A percentile compares a stretch with the other conserved stretches of the same genome.
Conservation (phyloP, 1,284 basidiomycete species). For the Sporisorium graminicola region DNA sequence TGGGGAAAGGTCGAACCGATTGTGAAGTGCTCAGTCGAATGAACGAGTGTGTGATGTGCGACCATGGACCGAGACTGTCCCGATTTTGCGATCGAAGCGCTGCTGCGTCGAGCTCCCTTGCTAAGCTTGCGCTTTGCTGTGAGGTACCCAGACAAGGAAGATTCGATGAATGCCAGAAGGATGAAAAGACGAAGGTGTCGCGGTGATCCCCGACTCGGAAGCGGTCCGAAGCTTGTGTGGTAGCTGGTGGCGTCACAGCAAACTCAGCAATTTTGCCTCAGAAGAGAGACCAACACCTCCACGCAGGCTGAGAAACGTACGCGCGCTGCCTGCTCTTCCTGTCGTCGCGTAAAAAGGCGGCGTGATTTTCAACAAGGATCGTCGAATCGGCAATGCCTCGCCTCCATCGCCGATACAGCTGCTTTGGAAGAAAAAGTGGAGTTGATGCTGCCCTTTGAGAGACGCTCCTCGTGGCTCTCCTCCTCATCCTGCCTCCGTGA, state of each 20-base stretch:
- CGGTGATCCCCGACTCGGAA: background rate
- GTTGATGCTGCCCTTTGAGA: background rate
- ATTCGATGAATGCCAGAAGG: background rate
- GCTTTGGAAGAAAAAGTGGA: slow-evolving; percentile 28
- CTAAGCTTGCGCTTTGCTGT: background rate
- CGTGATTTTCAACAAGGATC: background rate
- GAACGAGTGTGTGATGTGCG: background rate
- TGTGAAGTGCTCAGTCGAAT: background rate
- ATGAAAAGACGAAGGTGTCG: too few species aligned
- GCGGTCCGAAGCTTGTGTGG: slow-evolving; percentile 13
- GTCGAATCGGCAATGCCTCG: slow-evolving; percentile 12
- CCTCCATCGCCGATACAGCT: slow-evolving; percentile 15
- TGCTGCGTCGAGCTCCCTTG: background rate
- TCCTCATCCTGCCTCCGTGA: background rate
- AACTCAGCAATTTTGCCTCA: slow-evolving; percentile 10
- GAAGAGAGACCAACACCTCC: slow-evolving; percentile 38
- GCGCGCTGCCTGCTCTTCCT: slow-evolving; percentile 16
- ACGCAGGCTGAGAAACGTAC: slow-evolving; percentile 14
- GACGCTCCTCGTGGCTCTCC: background rate
- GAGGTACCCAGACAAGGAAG: background rate
- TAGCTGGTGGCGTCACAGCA: slow-evolving; percentile 10
- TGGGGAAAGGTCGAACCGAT: background rate
- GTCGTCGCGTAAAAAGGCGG: slow-evolving; percentile 36
- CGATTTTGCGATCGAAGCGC: background rate
- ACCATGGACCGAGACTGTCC: background rate